A percentile compares a stretch with the other conserved stretches of the same genome.
Conservation (phyloP, 1,139 yeast species). For the Geotrichum aggregatum region DNA sequence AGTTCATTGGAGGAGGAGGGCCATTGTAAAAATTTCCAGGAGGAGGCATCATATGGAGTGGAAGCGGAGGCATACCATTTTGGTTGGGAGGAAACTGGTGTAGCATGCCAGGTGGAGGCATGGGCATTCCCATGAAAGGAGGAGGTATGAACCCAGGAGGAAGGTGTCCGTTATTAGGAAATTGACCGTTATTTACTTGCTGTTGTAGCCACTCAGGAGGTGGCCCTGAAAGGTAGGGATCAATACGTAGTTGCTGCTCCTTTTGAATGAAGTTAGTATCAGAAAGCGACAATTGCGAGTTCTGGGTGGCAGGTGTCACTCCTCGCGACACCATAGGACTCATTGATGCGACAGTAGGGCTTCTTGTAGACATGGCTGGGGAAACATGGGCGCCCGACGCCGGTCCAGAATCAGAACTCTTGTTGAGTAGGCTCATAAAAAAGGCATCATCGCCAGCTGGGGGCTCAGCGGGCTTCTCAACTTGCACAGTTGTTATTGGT, state of each 20-base stretch:
- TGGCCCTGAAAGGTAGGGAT: slow-evolving; percentile 13
- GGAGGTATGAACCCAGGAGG: slow-evolving; percentile 18
- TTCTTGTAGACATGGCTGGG: not conserved
- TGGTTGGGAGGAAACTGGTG: slow-evolving; percentile 12
- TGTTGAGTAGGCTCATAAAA: slow-evolving; percentile 18
- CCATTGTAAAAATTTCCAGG: slow-evolving; percentile 10
- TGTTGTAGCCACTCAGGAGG: slow-evolving; percentile 18
- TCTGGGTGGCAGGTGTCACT: slow-evolving; percentile 6
- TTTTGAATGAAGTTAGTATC: not conserved
- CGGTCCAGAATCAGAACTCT: slow-evolving; percentile 8
- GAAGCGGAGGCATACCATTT: slow-evolving; percentile 17
- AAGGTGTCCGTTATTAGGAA: slow-evolving; percentile 13
- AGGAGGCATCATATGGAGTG: slow-evolving; percentile 16
- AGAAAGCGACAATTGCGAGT: not conserved
- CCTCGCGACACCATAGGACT: not conserved
- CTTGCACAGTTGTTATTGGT: slow-evolving; percentile 3
- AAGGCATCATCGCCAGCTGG: slow-evolving; percentile 18
- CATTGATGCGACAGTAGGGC: slow-evolving; percentile 1
- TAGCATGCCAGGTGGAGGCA: slow-evolving; percentile 13
- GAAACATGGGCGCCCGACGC: not conserved
- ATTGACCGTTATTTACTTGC: slow-evolving; percentile 10
- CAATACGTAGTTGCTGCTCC: slow-evolving; percentile 2
- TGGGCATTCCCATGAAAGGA: slow-evolving; percentile 13
- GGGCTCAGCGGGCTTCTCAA: slow-evolving; percentile 13
- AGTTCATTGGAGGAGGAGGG: slow-evolving; percentile 12